A percentile compares a stretch with the other conserved stretches of the same genome.
phyloP scores from a whole-genome alignment of 2,329 filamentous ascomycete species.

The Arthrobotrys pseudoclavata region DNA sequence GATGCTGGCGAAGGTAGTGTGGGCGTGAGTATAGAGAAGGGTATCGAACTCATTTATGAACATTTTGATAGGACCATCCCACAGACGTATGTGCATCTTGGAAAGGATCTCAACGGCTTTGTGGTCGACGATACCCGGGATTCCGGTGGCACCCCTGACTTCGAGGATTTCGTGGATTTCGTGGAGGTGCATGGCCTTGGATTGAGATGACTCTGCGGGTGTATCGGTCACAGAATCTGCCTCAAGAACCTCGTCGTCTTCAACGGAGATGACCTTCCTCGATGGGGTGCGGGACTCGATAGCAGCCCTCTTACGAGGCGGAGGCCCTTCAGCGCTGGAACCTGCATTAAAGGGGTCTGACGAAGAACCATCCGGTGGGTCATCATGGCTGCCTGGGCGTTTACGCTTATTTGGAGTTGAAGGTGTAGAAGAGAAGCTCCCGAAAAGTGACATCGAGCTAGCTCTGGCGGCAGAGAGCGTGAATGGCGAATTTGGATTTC shows the following conservation, averaged over 20 bases:
- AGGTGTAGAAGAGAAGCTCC: constrained; percentile 35
- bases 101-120: constrained; percentile 61
- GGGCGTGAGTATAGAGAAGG: constrained; percentile 54
- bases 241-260: constrained; percentile 50
- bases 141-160: constrained; percentile 57
- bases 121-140: constrained; percentile 62
- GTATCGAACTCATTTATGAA: constrained; percentile 56
- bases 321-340: constrained; percentile 22
- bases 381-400: constrained; percentile 39
- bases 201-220: constrained; percentile 5
- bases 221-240: constrained; percentile 33
- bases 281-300: constrained; percentile 30
- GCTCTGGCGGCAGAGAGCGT: constrained; percentile 20
- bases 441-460: constrained; percentile 9
- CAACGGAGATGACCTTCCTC: constrained; percentile 41
- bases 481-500: constrained; percentile 35
- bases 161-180: constrained; percentile 62
- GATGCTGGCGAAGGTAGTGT: constrained; percentile 45
- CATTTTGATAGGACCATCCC: constrained; percentile 56
- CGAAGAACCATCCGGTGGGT: constrained; percentile 47
- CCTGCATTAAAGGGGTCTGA: constrained; percentile 38
- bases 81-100: constrained; percentile 59
- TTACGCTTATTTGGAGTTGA: constrained; percentile 44
- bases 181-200: constrained; percentile 57
- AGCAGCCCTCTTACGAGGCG: constrained; percentile 55